Evolutionary conservation across 192 early-diverging fungal genomes (phyloP), one percentile per base, ranked within the genome.

Genomic region (Funneliformis mosseae): DNA sequence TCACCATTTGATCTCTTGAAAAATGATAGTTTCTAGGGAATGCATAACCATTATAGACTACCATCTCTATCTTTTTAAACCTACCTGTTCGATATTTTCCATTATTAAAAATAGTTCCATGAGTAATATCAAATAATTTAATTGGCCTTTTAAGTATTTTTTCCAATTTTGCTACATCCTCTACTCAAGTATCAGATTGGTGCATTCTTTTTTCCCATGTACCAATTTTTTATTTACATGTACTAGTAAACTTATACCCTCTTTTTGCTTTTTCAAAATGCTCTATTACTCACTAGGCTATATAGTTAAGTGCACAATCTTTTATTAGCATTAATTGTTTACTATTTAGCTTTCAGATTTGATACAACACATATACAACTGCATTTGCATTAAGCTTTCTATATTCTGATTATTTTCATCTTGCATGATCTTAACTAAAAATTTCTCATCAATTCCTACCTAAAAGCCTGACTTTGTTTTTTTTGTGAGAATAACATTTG

Each of bases 251-350:
- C n/a, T n/a, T n/a, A 48, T 72, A 21, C 8, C 43, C 45, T 48
- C 43, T n/a, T 73, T 76, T 76, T 38, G 74, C 55, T 62, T 76
- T 28, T 41, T 76, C 28, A 63, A n/a, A n/a, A n/a, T n/a, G n/a
- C n/a, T n/a, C n/a, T n/a, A n/a, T n/a, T n/a, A n/a, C n/a, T 76
- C 25, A 11, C 38, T 76, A 11, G n/a, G 59, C 55, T 2, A 75
- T 23, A 75, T 27, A 75, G 41, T 75, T 75, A 75, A 75, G 59
- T 59, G 25, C 18, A 33, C 50, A 48, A 38, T 76, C 25, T 76
- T 76, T 76, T 55, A 76, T 76, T 2, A 25, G 25, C 50, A 76
- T 76, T 76, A 76, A 60, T 76, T 27, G 25, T 38, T 76, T 76
- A 61, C 7, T 39, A 76, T 76, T 55, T 76, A 27, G 50, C 55